Evolutionary conservation across 805 yeast species (phyloP), one percentile per base, ranked within the genome.

Genomic region (Yamadazyma takamatsuzukensis): DNA sequence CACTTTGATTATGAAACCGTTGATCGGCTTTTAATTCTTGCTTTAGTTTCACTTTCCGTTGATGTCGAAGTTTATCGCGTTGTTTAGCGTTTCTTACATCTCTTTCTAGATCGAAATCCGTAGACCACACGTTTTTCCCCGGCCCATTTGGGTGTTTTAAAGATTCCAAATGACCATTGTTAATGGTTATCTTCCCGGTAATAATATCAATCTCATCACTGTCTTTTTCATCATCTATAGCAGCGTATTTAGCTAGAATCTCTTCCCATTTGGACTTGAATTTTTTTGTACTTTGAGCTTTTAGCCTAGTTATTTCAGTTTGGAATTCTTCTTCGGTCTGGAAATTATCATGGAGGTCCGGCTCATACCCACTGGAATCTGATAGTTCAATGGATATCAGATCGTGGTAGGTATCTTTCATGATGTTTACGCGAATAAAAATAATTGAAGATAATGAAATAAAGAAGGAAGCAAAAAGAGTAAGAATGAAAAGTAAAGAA

Each of bases 121-220:
- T 47, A 1, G 59, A 47, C 77, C 77, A 72, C 12, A 42, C 15
- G 66, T 56, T 36, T 14, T 21, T 15, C 54, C 48, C 9, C 54
- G 51, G 11, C 44, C 44, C 9, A 47, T 21, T 21, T 25, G 35
- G 10, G 30, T 36, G 9, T 37, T 45, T 23, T 36, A 80, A 45
- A 2, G 79, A 71, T 36, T 72, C 56, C 15, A 84, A 45, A 53
- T 84, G 94, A 2, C 95, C 95, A 32, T 74, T 70, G 45, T 84
- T 88, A 19, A 63, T 72, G 2, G 78, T 53, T 2, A 84, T 71
- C 35, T 71, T 64, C 0, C 90, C 89, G 0, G 87, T 76, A 7
- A 51, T 48, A 15, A 84, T 47, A 49, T 84, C 88, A n/a, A 80
- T 57, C 15, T 78, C 65, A 49, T 80, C 88, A 23, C 83, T 80